Base-by-base conservation (phyloP, 2,329 filamentous ascomycete genomes). In the Ambrosiella cleistominuta region DNA sequence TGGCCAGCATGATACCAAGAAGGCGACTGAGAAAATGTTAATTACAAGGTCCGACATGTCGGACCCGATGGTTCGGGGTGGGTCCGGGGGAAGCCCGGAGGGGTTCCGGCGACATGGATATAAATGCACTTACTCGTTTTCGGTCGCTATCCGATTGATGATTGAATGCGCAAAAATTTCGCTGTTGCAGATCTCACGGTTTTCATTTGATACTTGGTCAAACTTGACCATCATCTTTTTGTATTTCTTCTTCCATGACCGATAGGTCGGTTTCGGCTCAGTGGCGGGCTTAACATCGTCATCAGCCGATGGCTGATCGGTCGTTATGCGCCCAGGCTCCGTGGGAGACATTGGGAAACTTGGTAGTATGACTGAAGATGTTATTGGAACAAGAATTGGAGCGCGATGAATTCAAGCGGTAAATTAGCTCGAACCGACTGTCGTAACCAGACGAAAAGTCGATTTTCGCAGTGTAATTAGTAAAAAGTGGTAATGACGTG, bases 211-310 rank as follows among this genome's bases (percentile, higher is more conserved):
- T 66, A 81, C 81, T 55, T 82, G 76, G 64, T 93, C 86, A 66
- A 93, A 94, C 36, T 77, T 75, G 68, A 85, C 77, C 71, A 85
- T 83, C 82, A 93, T 87, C 77, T 94, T 94, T 65, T 86, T 85
- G 70, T 94, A 98, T 75, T 98, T 98, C 73, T 95, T 95, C 78
- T 87, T 88, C 76, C 78, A 85, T 50, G 81, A 85, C 66, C 80
- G 83, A 69, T 83, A 81, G 3, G 73, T 77, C 65, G 71, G 74
- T 69, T 72, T 77, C 58, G 68, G 66, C 64, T 75, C 73, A 60
- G 50, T 74, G 72, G 61, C 76, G 73, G 62, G 68, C 67, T 63
- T 75, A 75, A 63, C 42, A 27, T 54, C 38, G 13, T 58, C 60
- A 39, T 49, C 45, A 11, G 42, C 45, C 12, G 54, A 47, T 9